phyloP scores from a whole-genome alignment of 139 green algal species.

The Coelastrella sp. region DNA sequence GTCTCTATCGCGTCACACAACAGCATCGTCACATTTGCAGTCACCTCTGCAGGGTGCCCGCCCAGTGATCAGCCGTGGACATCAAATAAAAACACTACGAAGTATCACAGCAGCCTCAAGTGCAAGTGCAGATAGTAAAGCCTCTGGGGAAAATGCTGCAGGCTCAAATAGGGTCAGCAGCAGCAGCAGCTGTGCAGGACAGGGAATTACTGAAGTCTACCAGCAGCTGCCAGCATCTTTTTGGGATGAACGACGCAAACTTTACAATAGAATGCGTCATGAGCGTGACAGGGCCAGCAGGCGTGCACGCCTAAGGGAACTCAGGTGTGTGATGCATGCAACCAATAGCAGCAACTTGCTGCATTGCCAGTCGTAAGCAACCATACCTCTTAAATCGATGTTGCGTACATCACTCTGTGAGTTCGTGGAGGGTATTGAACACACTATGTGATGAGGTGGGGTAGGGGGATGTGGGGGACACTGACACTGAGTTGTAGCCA shows the following conservation, averaged over 20 bases:
- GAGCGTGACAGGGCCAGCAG: conserved; percentile 31
- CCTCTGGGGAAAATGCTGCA: no score
- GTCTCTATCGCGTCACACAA: no score
- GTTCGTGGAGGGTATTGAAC: background rate
- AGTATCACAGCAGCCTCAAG: no score
- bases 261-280: conserved; percentile 39
- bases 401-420: background rate
- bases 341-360: background rate
- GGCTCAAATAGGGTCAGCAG: no score
- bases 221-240: conserved; percentile 24
- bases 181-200: no score
- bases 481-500: background rate
- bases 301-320: background rate
- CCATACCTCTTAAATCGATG: background rate
- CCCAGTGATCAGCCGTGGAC: no score
- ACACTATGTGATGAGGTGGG: background rate
- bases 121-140: no score
- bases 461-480: background rate
- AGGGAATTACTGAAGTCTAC: background rate
- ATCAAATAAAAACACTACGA: no score
- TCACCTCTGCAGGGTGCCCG: no score
- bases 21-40: no score
- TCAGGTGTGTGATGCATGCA: background rate
- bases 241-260: conserved; percentile 28
- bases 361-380: background rate